Evolutionary conservation across 768 basidiomycete genomes (phyloP), one percentile per base, ranked within the genome.

Genomic region (Trametes meyenii): DNA sequence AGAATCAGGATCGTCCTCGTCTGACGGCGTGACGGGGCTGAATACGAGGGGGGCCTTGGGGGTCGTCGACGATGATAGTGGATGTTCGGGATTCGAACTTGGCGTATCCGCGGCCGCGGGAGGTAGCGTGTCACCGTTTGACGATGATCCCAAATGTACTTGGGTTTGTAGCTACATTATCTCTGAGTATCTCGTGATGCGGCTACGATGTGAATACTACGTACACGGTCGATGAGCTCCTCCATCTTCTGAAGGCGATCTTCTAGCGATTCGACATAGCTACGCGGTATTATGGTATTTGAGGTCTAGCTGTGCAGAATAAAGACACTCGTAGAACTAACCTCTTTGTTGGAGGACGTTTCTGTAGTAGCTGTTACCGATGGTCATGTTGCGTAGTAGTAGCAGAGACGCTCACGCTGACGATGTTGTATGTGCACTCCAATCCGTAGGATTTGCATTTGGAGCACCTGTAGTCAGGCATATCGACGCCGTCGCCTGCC

Each of bases 211-310:
- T 1, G n/a, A 21, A 11, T 19, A 24, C 5, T 33, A 43, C 55
- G 39, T 40, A 64, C 68, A 44, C 63, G 62, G 46, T 63, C 60
- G 10, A 69, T 40, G 2, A 69, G 46, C 43, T 64, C 57, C 51
- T 67, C 65, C 60, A 66, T 62, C 26, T 66, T 69, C 50, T 60
- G 61, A 3, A 70, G 39, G 26, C 65, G 60, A 12, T 48, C 53
- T 39, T 70, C 67, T 1, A 70, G 63, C 2, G 55, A n/a, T 40
- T 68, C 58, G 12, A 68, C 64, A 44, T 67, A 61, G n/a, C 69
- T 70, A n/a, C 16, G 33, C 7, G 26, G 35, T 19, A 11, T 26
- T 3, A 48, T 23, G 19, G 2, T 48, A 11, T 23, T 48, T 14
- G 21, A 23, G n/a, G n/a, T n/a, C n/a, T 24, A 5, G 6, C 3